Percentiles rank a stretch among this genome's conserved stretches.
Evolutionary conservation across 2,329 filamentous ascomycete species (phyloP).

Genomic region (Sporothrix protearum): DNA sequence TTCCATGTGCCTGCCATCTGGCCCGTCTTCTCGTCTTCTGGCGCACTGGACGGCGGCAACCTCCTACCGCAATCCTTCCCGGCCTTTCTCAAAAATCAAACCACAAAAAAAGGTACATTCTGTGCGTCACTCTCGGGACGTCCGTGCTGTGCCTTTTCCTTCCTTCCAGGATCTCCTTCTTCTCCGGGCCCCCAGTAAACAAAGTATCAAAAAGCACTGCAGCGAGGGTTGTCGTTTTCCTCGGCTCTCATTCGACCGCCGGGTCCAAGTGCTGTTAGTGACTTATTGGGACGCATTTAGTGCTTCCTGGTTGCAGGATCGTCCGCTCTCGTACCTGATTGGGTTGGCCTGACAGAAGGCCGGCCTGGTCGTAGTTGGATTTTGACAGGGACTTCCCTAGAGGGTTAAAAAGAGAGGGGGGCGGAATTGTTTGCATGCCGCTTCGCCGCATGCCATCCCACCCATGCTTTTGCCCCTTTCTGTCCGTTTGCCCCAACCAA

Average conservation of each 20-base stretch:
- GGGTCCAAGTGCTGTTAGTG: slow-evolving; percentile 2
- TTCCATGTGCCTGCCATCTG: not conserved
- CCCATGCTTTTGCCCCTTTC: not conserved
- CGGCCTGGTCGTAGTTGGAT: not conserved
- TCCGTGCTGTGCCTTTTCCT: not conserved
- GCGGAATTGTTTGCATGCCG: not conserved
- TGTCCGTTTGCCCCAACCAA: not conserved
- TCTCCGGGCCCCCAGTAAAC: not conserved
- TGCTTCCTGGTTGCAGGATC: slow-evolving; percentile 2
- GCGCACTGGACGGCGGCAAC: not conserved
- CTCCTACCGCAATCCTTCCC: not conserved
- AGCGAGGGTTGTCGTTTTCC: not conserved
- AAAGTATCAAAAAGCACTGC: not conserved
- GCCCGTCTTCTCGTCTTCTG: not conserved
- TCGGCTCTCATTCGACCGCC: not conserved
- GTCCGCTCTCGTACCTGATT: slow-evolving; percentile 13
- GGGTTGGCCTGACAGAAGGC: not conserved
- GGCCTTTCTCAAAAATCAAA: not conserved
- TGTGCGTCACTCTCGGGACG: not conserved
- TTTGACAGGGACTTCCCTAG: not conserved
- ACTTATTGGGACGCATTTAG: not conserved
- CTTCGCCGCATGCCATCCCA: slow-evolving; percentile 8
- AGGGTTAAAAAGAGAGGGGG: not conserved
- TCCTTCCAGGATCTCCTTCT: not conserved
- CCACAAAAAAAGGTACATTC: not conserved